Evolutionary conservation across 2,329 filamentous ascomycete species (phyloP).

Genomic region (Colletotrichum magnum): DNA sequence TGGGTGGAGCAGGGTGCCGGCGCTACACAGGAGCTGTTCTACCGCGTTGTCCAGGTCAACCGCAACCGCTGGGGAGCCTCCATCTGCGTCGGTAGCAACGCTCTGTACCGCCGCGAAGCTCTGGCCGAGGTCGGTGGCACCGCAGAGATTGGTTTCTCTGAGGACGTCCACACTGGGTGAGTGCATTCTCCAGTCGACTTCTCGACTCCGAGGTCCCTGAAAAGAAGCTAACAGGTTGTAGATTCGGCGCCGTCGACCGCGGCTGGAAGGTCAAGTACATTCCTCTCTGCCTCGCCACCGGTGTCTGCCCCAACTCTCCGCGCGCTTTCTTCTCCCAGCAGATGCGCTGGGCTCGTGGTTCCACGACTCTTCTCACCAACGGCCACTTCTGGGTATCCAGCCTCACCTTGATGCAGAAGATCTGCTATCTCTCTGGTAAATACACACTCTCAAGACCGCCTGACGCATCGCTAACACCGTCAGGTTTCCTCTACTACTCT

Average conservation of each 20-base stretch:
- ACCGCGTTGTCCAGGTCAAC: slow-evolving; percentile 58
- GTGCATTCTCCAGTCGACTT: slow-evolving; percentile 20
- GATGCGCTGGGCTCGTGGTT: slow-evolving; percentile 59
- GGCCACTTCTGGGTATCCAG: slow-evolving; percentile 57
- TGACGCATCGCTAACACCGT: accelerated
- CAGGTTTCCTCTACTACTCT: slow-evolving; percentile 56
- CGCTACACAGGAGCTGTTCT: slow-evolving; percentile 58
- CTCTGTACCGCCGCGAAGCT: slow-evolving; percentile 55
- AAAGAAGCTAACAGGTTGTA: slow-evolving; percentile 18
- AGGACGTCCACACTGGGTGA: slow-evolving; percentile 60
- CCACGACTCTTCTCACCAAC: slow-evolving; percentile 56
- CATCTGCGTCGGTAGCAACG: slow-evolving; percentile 59
- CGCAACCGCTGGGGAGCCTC: slow-evolving; percentile 57
- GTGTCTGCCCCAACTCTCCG: slow-evolving; percentile 59
- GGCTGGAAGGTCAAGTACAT: slow-evolving; percentile 60
- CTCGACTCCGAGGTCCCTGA: too few relatives aligned
- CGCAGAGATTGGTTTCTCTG: slow-evolving; percentile 58
- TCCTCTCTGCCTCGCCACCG: slow-evolving; percentile 57
- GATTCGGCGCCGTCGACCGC: slow-evolving; percentile 56
- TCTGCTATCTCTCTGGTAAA: slow-evolving; percentile 57
- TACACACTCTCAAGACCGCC: accelerated
- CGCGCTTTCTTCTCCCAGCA: slow-evolving; percentile 60
- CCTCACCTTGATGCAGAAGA: slow-evolving; percentile 55
- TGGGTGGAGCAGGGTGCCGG: slow-evolving; percentile 61
- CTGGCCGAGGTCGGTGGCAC: slow-evolving; percentile 57